A percentile compares a stretch with the other conserved stretches of the same genome.
phyloP scores from a whole-genome alignment of 2,329 filamentous ascomycete genomes.

The Beauveria pseudobassiana region DNA sequence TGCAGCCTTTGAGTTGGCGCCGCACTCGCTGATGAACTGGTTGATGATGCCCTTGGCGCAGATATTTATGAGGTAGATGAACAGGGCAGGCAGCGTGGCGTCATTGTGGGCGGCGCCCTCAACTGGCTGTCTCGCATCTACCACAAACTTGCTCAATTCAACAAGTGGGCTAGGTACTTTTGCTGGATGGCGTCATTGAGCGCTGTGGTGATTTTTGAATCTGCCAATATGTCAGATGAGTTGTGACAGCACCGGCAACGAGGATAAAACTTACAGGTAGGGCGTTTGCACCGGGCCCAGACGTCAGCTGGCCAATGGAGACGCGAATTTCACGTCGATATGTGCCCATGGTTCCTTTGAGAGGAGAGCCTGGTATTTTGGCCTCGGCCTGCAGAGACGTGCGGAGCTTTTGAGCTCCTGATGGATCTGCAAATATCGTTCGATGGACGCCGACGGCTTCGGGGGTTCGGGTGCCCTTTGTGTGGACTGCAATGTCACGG shows the following conservation, averaged over 20 bases:
- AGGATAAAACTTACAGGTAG: constrained; percentile 26
- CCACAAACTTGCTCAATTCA: constrained; percentile 48
- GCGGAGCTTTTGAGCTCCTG: constrained; percentile 60
- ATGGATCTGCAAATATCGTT: constrained; percentile 53
- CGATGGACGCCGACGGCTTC: constrained; percentile 16
- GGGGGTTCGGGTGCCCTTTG: not conserved
- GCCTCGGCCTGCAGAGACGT: constrained; percentile 53
- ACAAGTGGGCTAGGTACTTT: constrained; percentile 43
- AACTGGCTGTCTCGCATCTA: constrained; percentile 35
- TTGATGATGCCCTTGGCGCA: constrained; percentile 66
- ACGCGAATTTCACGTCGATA: constrained; percentile 65
- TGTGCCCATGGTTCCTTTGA: constrained; percentile 63
- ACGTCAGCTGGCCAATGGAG: constrained; percentile 65
- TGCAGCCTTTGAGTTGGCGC: constrained; percentile 56
- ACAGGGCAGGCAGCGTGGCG: constrained; percentile 51
- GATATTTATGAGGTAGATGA: constrained; percentile 70
- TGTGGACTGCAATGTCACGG: constrained; percentile 4
- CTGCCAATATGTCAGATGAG: constrained; percentile 19
- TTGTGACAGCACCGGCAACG: not conserved
- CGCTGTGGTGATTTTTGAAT: constrained; percentile 27
- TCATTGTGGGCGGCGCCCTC: constrained; percentile 46
- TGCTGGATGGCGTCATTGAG: constrained; percentile 48
- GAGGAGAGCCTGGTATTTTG: constrained; percentile 34
- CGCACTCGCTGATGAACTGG: constrained; percentile 62
- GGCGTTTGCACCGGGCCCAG: constrained; percentile 53